phyloP scores from a whole-genome alignment of 2,329 filamentous ascomycete species.

The Aureobasidium sp. region DNA sequence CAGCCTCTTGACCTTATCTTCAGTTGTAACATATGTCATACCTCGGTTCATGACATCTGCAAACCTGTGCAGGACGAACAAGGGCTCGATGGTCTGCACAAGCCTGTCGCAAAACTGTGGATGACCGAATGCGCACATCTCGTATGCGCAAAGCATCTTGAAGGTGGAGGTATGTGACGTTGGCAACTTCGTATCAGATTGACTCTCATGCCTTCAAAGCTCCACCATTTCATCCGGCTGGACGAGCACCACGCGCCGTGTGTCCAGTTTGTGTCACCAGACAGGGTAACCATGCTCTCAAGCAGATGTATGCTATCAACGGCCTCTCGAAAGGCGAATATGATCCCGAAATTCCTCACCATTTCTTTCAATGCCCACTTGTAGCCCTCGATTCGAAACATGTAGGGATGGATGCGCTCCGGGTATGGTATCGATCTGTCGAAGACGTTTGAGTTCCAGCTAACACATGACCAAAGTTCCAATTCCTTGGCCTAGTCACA shows the following conservation, averaged over 20 bases:
- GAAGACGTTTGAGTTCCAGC: background rate
- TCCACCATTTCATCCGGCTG: constrained; percentile 39
- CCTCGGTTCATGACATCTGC: constrained; percentile 41
- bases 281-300: constrained; percentile 27
- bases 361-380: constrained; percentile 41
- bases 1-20: constrained; percentile 40
- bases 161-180: constrained; percentile 38
- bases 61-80: constrained; percentile 31
- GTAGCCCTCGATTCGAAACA: constrained; percentile 33
- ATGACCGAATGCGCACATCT: constrained; percentile 45
- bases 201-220: constrained; percentile 26
- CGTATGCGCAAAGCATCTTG: constrained; percentile 42
- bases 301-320: constrained; percentile 39
- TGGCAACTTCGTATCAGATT: background rate
- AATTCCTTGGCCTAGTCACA: constrained; percentile 35
- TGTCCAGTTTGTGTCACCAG: constrained; percentile 41
- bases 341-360: constrained; percentile 37
- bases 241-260: constrained; percentile 34
- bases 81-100: constrained; percentile 27
- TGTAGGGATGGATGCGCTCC: constrained; percentile 40
- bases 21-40: constrained; percentile 43
- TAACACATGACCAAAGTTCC: constrained; percentile 35
- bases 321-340: constrained; percentile 37
- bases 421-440: constrained; percentile 4
- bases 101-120: constrained; percentile 39